Base-by-base conservation (phyloP, 2,329 filamentous ascomycete species). In the Helotiales sp. region DNA sequence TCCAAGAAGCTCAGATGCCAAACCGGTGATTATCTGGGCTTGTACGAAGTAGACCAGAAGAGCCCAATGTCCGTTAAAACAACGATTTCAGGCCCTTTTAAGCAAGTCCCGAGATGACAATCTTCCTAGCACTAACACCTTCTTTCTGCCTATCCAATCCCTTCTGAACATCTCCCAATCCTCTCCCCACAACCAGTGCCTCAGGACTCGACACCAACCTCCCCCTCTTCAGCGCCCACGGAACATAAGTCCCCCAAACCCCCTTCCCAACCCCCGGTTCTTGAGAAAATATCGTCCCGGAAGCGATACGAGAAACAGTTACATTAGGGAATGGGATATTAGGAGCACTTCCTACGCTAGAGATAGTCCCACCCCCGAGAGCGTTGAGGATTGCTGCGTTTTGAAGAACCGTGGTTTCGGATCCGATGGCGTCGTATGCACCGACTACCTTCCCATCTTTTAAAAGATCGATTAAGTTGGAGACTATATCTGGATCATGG, bases 131-230 rank as follows among this genome's bases (percentile, higher is more conserved):
- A 4, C 40, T 51, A 17, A 61, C 50, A 19, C 58, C 61, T 34
- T 57, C 56, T 19, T 49, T 57, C 19, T 54, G 33, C 7, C 57
- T 29, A 2, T 77, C 73, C 25, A 78, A 53, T 2, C 68, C 77
- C 9, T 67, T 69, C 52, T 79, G 75, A 1, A 78, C 61, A 36
- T 63, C 67, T 36, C 75, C 75, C 17, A 79, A 60, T 4, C 77
- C 77, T 5, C 72, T 67, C 1, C 76, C 76, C 1, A 74, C 72
- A 30, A 79, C 65, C 25, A 68, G 30, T 1, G 75, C 69, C 25
- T 71, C 64, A 0, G 77, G 77, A 15, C 71, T 70, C 10, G 74
- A 63, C 3, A 70, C 62, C 54, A 72, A 76, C 1, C 57, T 62
- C 1, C 73, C 72, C 2, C 59, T 51, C 33, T 61, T 66, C 30